Evolutionary conservation across 345 rosid genomes (phyloP).

Genomic region (Populus deltoides): DNA sequence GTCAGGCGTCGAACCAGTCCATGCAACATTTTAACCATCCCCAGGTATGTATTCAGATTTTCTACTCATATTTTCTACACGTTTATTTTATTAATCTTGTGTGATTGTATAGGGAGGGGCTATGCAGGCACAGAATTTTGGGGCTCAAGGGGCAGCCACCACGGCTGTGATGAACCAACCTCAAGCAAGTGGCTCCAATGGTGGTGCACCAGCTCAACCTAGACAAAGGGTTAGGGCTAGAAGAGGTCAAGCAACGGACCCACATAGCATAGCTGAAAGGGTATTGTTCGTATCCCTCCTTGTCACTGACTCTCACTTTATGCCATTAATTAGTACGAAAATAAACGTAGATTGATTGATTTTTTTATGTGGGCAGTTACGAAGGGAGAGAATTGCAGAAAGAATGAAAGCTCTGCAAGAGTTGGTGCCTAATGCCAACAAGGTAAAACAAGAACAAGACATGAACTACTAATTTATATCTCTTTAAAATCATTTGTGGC

Average conservation of each 20-base stretch:
- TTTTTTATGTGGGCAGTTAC: conserved; percentile 46
- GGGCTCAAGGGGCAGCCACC: conserved; percentile 21
- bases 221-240: conserved; percentile 87
- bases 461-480: not conserved
- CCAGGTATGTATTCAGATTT: conserved; percentile 27
- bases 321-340: too few species aligned
- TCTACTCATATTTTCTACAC: not conserved
- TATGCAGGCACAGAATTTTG: conserved; percentile 36
- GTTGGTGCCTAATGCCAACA: conserved; percentile 94
- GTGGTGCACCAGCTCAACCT: conserved; percentile 59
- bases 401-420: conserved; percentile 98
- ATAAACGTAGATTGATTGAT: too few species aligned
- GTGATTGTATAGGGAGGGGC: conserved; percentile 14
- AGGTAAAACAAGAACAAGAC: conserved; percentile 39
- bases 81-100: not conserved
- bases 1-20: conserved; percentile 28
- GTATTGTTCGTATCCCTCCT: conserved; percentile 26
- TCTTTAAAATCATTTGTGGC: not conserved
- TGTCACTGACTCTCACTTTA: not conserved
- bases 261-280: conserved; percentile 96
- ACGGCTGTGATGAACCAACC: conserved; percentile 41
- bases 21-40: conserved; percentile 57
- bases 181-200: conserved; percentile 50
- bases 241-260: conserved; percentile 99
- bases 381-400: conserved; percentile 96